Base-by-base conservation (phyloP, 768 basidiomycete species). In the Leccinellum rugosiceps region DNA sequence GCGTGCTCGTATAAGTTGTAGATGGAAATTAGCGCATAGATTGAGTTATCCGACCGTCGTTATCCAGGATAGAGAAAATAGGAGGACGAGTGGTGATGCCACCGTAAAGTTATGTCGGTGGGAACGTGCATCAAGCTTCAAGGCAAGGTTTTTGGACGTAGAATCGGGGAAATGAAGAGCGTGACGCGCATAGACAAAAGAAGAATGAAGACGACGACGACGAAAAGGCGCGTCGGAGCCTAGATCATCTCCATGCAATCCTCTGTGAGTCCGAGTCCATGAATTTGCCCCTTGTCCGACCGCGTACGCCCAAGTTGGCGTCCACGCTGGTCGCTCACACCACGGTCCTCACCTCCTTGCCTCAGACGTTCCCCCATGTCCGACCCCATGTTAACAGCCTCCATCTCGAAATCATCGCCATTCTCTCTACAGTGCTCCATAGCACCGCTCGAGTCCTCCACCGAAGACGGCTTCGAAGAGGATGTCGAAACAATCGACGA, bases 391-490 rank as follows among this genome's bases (percentile, higher is more conserved):
- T 43, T 50, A 8, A 17, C 45, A 10, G 60, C 61, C 8, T 63
- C 64, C 65, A 67, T 67, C 7, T 68, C 65, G 30, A 68, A 19
- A 34, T 66, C 65, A 3, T 63, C 52, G 1, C 15, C 21, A 19
- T 34, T 8, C 3, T 52, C 59, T 19, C 43, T 31, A n/a, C 51
- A 50, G 5, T 19, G 65, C 25, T 50, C 41, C 8, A 21, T n/a
- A 28, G 11, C n/a, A 1, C 53, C 21, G 25, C 45, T 50, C 5
- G 47, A 34, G 11, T 58, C 58, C 3, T 26, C 35, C 8, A 38
- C 4, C 17, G 54, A 68, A 7, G 60, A 50, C 0, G 65, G 59
- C 6, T 59, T 55, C 3, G 65, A 65, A 11, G 41, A 58, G 14
- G 25, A 46, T 2, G 46, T 28, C 0, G 64, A 63, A 0, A 34